Conservation (phyloP, 2,329 filamentous ascomycete species). For the Hypomyces perniciosus region DNA sequence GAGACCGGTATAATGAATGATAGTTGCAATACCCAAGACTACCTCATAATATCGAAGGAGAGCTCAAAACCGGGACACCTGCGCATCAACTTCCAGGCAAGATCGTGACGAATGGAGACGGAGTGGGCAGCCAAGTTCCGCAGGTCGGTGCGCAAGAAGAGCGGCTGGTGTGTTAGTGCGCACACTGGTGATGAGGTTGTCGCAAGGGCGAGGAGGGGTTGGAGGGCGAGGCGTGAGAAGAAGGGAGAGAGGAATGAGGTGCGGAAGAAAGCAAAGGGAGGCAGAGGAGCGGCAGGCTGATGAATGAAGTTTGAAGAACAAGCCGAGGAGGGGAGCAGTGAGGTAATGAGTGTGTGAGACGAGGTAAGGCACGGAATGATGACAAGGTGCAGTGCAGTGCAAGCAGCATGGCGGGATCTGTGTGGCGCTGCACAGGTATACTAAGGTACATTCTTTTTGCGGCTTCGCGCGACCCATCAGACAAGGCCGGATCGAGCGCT, state of each 20-base stretch:
- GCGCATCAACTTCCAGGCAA: neutral
- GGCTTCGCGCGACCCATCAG: neutral
- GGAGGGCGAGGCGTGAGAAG: constrained; percentile 11
- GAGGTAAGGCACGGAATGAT: constrained; percentile 13
- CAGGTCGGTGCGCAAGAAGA: neutral
- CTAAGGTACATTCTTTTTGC: neutral
- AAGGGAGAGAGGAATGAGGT: constrained; percentile 9
- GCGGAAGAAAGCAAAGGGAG: neutral
- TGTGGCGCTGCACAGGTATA: constrained; percentile 1
- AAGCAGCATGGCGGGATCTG: constrained; percentile 3
- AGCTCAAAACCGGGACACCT: constrained; percentile 4
- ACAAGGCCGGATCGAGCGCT: constrained; percentile 3
- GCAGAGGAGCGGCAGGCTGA: neutral
- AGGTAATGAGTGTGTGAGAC: neutral
- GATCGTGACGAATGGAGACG: neutral
- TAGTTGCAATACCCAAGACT: constrained; percentile 12
- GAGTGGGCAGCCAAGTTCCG: neutral
- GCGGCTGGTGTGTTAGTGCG: too few relatives aligned
- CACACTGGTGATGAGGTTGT: too few relatives aligned
- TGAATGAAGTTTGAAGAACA: neutral
- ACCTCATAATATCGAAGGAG: constrained; percentile 14
- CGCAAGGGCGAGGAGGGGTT: constrained; percentile 6
- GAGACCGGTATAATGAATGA: constrained; percentile 6
- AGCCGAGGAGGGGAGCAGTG: constrained; percentile 7
- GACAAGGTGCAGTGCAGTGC: constrained; percentile 12